These are phyloP conservation scores for Penicillium odoratum DNA, from an alignment of 495 filamentous ascomycete genomes.

Conservation along the genomic window DNA sequence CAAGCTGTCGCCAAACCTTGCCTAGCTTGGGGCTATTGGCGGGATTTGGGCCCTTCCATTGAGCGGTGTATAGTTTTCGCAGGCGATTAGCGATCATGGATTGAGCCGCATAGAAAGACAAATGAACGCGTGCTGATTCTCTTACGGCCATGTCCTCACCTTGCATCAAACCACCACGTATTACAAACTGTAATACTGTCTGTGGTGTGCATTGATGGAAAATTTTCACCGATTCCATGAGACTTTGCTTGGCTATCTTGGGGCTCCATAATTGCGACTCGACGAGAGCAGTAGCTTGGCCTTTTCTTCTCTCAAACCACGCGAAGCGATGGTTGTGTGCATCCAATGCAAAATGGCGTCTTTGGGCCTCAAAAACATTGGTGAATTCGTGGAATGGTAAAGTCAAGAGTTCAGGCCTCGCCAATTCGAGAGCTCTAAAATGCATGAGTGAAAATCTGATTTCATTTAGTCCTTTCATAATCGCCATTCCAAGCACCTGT, in stretches of 20 bases:
- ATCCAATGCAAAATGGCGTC: neutral
- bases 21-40: constrained; percentile 14
- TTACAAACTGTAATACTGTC: neutral
- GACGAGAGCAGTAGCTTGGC: neutral
- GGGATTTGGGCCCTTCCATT: constrained; percentile 8
- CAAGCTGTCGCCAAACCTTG: constrained; percentile 33
- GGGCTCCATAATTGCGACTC: neutral
- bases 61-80: constrained; percentile 9
- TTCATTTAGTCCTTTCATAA: neutral
- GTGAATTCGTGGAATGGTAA: neutral
- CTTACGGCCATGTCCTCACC: neutral
- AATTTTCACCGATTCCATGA: neutral
- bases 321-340: neutral
- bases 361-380: neutral
- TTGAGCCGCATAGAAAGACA: neutral
- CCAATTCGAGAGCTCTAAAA: neutral
- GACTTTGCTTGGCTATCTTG: neutral
- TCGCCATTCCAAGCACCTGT: constrained; percentile 2
- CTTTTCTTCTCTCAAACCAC: neutral
- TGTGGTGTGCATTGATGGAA: neutral
- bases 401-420: neutral
- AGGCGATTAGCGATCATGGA: neutral
- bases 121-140: neutral
- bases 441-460: neutral
- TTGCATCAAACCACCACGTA: neutral